Base-by-base conservation (phyloP, 345 rosid species). In the Hibiscus syriacus region DNA sequence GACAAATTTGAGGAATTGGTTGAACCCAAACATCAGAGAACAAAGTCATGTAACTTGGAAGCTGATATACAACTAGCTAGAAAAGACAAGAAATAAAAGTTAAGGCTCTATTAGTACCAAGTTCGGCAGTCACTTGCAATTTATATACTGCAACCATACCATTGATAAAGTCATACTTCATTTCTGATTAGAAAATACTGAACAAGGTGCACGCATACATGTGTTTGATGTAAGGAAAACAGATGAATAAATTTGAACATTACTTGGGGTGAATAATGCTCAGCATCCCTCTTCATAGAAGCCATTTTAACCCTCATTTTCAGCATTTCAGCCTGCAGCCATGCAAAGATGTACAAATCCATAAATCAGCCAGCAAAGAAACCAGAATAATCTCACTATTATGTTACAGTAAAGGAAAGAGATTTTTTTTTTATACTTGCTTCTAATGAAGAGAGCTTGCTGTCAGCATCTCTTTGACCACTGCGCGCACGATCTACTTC, bases 221-320 rank as follows among this genome's bases (percentile, higher is more conserved):
- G 68, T 29, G 57, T 12, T 38, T 38, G 49, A 19, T 20, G 14
- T n/a, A 61, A 58, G 7, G 2, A 61, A 36, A 17, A 68, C 72
- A 70, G 41, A 30, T 12, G 72, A 43, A 73, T 56, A 72, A 22
- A 70, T 57, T 5, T 67, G 53, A 67, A 50, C 67, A 49, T 80
- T 71, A 94, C 99, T 90, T 94, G 96, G 61, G 97, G 93, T 66
- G 99, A 94, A 85, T 94, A 94, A 75, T 88, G 99, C 73, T 94
- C 99, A n/a, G 98, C 96, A 82, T 94, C 99, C 77, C 98, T 88
- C 84, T 87, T 92, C 97, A 94, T 87, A 64, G 98, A 90, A 54
- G 99, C 98, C 88, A 89, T 81, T 85, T 94, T 97, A 58, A 92
- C 98, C 81, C 94, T 85, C 89, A 92, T 81, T 79, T 94, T 94